Conservation (phyloP, 2,329 filamentous ascomycete species). For the Emergomyces pasteurianus region DNA sequence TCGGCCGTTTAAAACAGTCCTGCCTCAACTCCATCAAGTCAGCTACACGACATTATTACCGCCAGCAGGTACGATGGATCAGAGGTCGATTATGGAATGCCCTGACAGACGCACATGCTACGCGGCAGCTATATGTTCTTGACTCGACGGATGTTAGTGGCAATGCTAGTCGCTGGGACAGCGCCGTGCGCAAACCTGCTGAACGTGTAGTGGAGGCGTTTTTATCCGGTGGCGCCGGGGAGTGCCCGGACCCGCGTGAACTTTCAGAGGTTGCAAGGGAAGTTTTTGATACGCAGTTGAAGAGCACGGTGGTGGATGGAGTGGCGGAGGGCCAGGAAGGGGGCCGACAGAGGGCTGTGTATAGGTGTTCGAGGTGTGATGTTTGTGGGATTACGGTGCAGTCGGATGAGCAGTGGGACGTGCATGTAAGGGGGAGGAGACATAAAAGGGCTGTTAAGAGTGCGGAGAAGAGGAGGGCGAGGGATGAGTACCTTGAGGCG, state of each 20-base stretch:
- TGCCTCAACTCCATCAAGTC: slow-evolving; percentile 67
- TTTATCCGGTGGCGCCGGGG: slow-evolving; percentile 39
- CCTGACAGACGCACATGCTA: slow-evolving; percentile 43
- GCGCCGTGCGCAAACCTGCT: slow-evolving; percentile 55
- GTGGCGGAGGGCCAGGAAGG: background rate
- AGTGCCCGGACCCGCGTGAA: slow-evolving; percentile 44
- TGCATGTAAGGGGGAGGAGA: slow-evolving; percentile 43
- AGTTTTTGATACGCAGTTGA: slow-evolving; percentile 44
- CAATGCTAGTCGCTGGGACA: slow-evolving; percentile 47
- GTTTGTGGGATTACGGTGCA: slow-evolving; percentile 50
- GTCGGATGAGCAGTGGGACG: slow-evolving; percentile 31
- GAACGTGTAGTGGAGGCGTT: slow-evolving; percentile 51
- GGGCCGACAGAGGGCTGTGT: background rate
- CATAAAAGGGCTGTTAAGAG: slow-evolving; percentile 44
- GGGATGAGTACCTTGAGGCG: slow-evolving; percentile 22
- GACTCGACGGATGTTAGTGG: slow-evolving; percentile 53
- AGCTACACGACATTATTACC: slow-evolving; percentile 79
- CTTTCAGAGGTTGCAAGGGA: slow-evolving; percentile 47
- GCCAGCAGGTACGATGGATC: slow-evolving; percentile 77
- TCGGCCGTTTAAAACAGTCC: slow-evolving; percentile 44
- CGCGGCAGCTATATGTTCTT: slow-evolving; percentile 58
- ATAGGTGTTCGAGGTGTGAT: slow-evolving; percentile 47
- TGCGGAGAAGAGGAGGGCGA: slow-evolving; percentile 19
- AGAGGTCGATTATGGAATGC: slow-evolving; percentile 65
- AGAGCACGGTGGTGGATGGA: slow-evolving; percentile 21